phyloP scores from a whole-genome alignment of 176 grass and related monocot genomes.

The Oryza glaberrima region DNA sequence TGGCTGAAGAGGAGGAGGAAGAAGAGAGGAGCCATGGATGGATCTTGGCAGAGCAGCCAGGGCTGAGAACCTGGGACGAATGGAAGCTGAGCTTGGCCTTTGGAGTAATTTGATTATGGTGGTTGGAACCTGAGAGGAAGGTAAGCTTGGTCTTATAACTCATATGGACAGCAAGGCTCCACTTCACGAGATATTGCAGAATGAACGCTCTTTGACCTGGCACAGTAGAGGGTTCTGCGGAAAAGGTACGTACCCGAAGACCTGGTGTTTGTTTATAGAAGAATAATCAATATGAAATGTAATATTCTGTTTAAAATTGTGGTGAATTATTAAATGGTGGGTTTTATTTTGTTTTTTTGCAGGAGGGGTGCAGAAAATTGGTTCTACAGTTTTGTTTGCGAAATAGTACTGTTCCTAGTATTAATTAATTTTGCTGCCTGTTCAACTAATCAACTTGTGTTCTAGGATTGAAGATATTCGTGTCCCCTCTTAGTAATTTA shows the following conservation, averaged over 20 bases:
- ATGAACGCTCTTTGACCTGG: constrained; percentile 46
- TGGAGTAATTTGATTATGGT: constrained; percentile 22
- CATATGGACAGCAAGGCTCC: constrained; percentile 13
- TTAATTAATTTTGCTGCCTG: constrained; percentile 27
- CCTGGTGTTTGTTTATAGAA: constrained; percentile 6
- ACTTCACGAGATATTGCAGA: constrained; percentile 25
- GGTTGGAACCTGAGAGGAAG: not conserved
- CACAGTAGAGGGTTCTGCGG: not conserved
- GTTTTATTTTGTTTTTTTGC: not conserved
- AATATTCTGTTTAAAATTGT: constrained; percentile 10
- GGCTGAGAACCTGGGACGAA: not conserved
- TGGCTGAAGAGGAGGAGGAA: constrained; percentile 46
- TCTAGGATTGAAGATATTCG: not conserved
- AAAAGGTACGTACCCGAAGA: constrained; percentile 15
- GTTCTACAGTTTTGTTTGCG: not conserved
- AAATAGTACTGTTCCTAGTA: not conserved
- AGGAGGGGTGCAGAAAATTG: not conserved
- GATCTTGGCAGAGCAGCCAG: constrained; percentile 34
- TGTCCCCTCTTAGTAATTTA: not conserved
- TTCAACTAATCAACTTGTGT: not conserved
- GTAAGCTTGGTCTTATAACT: not conserved
- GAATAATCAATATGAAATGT: constrained; percentile 7
- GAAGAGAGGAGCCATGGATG: constrained; percentile 40
- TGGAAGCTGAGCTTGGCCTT: not conserved
- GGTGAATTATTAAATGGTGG: not conserved